Evolutionary conservation across 768 basidiomycete genomes (phyloP), one percentile per base, ranked within the genome.

Genomic region (Leccinum imitatum): DNA sequence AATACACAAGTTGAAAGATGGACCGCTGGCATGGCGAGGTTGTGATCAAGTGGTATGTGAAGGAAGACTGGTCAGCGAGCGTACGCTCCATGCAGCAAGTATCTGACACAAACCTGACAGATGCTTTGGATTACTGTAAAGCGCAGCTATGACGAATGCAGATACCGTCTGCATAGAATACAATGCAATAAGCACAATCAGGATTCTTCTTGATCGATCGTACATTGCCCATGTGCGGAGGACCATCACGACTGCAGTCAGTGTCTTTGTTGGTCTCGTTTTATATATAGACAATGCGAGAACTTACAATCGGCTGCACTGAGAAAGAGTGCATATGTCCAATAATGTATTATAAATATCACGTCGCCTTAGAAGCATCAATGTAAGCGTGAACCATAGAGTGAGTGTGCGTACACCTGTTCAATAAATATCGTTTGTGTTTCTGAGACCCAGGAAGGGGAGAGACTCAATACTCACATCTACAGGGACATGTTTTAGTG

Each of bases 231-330:
- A 52, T 52, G 30, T 14, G n/a, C 51, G 51, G n/a, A 52, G 51
- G 51, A 52, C 4, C 51, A 52, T 52, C n/a, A n/a, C n/a, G 30
- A 52, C 51, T 52, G 6, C n/a, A 52, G 13, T 13, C 51, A 14
- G n/a, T 10, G 31, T 13, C 30, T 19, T 8, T 11, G 1, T 23
- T 47, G 5, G 46, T 17, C 19, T 21, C 10, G 5, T 23, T 23
- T 21, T 1, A 21, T 14, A 4, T 21, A n/a, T 21, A 13, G 10
- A 23, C 19, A 47, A 21, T 6, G 19, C n/a, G 10, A 6, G 7
- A 31, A 52, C 59, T 59, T 35, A 59, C 59, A 14, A n/a, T 61
- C 46, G 46, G 46, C 46, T 23, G 46, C 21, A 21, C 46, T 8
- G 4, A 14, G 3, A 47, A 47, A 47, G 46, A 47, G 46, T 6